These are phyloP conservation scores for Cordyceps cateniannulata DNA, from an alignment of 2,329 filamentous ascomycete genomes.

Conservation along the genomic window DNA sequence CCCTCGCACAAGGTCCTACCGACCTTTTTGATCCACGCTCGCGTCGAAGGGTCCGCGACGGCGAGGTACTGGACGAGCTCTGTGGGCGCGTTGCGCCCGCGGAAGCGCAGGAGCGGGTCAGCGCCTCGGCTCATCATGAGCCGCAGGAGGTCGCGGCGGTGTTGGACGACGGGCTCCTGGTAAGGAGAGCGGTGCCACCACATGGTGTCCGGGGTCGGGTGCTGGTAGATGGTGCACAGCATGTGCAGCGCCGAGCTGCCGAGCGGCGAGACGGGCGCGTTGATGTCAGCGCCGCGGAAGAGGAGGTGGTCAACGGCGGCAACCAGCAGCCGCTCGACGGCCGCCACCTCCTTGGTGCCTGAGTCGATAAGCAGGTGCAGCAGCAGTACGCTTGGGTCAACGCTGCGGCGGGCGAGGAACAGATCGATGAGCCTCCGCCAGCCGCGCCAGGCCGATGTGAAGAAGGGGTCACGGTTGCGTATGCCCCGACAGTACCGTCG, in stretches of 20 bases:
- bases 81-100: neutral
- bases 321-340: constrained; percentile 2
- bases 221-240: constrained; percentile 2
- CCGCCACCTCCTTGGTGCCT: constrained; percentile 3
- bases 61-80: neutral
- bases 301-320: neutral
- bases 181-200: constrained; percentile 8
- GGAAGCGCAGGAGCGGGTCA: neutral
- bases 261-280: neutral
- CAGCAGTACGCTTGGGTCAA: constrained; percentile 1
- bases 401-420: neutral
- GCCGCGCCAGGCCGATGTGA: neutral
- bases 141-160: neutral
- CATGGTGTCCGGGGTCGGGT: constrained; percentile 2
- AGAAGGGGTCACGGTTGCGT: constrained; percentile 3
- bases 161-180: neutral
- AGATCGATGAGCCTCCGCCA: constrained; percentile 1
- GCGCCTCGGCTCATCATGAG: constrained; percentile 10
- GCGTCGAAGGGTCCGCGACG: constrained; percentile 1
- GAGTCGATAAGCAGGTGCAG: constrained; percentile 9
- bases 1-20: constrained; percentile 4
- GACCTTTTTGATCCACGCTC: constrained; percentile 3
- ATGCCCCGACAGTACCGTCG: constrained; percentile 4
- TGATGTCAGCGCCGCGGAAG: constrained; percentile 4
- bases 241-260: neutral